Base-by-base conservation (phyloP, 495 filamentous ascomycete genomes). In the Hyphodiscus hymeniophilus region DNA sequence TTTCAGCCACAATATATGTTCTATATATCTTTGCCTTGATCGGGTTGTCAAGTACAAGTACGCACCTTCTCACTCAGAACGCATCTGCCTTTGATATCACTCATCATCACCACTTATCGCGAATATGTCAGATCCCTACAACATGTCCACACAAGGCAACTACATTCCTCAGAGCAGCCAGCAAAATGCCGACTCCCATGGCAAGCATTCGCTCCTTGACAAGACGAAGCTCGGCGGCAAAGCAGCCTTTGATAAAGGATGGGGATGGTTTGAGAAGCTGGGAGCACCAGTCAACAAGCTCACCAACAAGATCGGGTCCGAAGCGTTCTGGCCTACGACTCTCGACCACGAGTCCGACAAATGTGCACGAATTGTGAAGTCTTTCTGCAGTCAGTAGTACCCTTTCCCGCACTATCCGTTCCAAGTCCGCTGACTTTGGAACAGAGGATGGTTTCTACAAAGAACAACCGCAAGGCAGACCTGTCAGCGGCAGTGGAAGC, bases 321-420 rank as follows among this genome's bases (percentile, higher is more conserved):
- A 92, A 57, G 81, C 84, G 6, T 88, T 89, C 63, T 89, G 85
- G 84, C 87, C 87, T 12, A 84, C 80, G 45, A 77, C 69, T 5
- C 68, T 90, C 46, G 87, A 89, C 49, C 82, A 81, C 52, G 87
- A 92, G 67, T 79, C 76, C 63, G 84, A 89, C 61, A 90, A 92
- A 66, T 83, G 83, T 4, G 87, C 87, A 21, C 73, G 87, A 7
- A 89, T 92, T 26, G 59, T 92, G 38, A 73, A 81, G 54, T 84
- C 80, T 51, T 92, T 90, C 64, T 89, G 85, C 68, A 84, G 75
- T 77, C 42, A 10, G 4, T 28, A 5, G 68, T 63, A 16, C 15
- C 12, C 35, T 33, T 24, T 38, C 15, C 41, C 36, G 16, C 22
- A 11, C 18, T 6, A 16, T 5, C 18, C 16, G 15, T 15, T 30